A percentile compares a stretch with the other conserved stretches of the same genome.
Evolutionary conservation across 305 asterid genomes (phyloP).

Genomic region (Galium porrigens): DNA sequence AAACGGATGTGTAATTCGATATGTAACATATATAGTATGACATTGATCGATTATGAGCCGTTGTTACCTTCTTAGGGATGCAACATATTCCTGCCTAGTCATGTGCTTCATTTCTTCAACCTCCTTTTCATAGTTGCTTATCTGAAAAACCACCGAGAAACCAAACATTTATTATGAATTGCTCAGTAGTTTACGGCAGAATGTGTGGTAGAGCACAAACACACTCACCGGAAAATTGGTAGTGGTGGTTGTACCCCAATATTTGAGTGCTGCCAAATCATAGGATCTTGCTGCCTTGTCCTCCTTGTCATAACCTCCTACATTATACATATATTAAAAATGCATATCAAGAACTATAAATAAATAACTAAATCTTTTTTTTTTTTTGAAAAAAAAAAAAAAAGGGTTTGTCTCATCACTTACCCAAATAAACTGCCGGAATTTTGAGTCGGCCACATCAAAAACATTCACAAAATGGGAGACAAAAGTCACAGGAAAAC

Average conservation of each 20-base stretch:
- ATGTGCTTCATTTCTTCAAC: constrained; percentile 73
- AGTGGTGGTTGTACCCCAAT: constrained; percentile 80
- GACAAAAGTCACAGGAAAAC: constrained; percentile 18
- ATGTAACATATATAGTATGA: too few species aligned
- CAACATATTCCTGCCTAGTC: constrained; percentile 77
- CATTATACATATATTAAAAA: background rate
- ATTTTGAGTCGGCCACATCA: constrained; percentile 17
- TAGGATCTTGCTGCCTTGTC: constrained; percentile 80
- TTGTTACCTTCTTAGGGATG: constrained; percentile 51
- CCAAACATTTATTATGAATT: background rate
- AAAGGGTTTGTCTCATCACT: constrained; percentile 12
- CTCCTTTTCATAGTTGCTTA: constrained; percentile 66
- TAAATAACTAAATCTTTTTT: background rate
- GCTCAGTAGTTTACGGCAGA: constrained; percentile 36
- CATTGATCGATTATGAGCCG: too few species aligned
- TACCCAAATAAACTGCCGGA: constrained; percentile 75
- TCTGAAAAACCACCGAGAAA: constrained; percentile 20
- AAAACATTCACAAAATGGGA: constrained; percentile 14
- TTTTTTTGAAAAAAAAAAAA: too few species aligned
- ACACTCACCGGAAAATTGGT: constrained; percentile 67
- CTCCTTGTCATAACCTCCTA: constrained; percentile 84
- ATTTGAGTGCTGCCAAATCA: constrained; percentile 71
- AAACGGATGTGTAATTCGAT: too few species aligned
- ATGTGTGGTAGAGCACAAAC: constrained; percentile 23
- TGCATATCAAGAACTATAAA: background rate